Percentiles rank a stretch among this genome's conserved stretches.
Conservation (phyloP, 768 basidiomycete genomes). For the Filobasidium floriforme region DNA sequence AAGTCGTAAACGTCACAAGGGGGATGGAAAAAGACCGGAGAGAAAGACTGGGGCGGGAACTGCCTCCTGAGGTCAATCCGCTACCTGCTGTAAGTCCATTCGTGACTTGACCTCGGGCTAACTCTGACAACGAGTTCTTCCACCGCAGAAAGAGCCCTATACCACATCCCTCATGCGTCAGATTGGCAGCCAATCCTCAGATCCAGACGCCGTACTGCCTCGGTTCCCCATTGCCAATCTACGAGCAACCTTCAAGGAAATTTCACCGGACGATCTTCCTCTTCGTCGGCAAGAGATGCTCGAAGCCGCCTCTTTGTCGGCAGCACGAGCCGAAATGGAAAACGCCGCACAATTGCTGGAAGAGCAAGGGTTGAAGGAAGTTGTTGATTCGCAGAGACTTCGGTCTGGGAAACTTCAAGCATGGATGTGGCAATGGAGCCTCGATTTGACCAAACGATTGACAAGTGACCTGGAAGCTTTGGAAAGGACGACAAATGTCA, state of each 20-base stretch:
- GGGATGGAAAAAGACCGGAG: slow-evolving; percentile 28
- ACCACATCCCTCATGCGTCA: slow-evolving; percentile 9
- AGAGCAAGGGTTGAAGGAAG: slow-evolving; percentile 18
- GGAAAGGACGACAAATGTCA: slow-evolving; percentile 10
- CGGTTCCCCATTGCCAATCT: slow-evolving; percentile 40
- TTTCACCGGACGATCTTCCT: slow-evolving; percentile 46
- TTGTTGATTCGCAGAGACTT: slow-evolving; percentile 24
- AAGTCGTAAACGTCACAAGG: slow-evolving; percentile 24
- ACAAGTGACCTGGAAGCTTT: slow-evolving; percentile 27
- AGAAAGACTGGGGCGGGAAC: slow-evolving; percentile 22
- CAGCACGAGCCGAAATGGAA: slow-evolving; percentile 36
- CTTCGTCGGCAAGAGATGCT: slow-evolving; percentile 34
- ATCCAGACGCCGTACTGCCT: slow-evolving; percentile 12
- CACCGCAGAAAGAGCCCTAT: slow-evolving; percentile 18
- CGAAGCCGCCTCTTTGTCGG: slow-evolving; percentile 35
- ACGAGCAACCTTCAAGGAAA: slow-evolving; percentile 51
- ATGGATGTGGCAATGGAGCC: slow-evolving; percentile 40
- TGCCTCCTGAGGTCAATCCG: slow-evolving; percentile 34
- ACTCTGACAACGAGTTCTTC: background rate
- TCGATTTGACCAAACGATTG: slow-evolving; percentile 25
- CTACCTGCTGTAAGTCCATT: slow-evolving; percentile 22
- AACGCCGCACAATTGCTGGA: slow-evolving; percentile 28
- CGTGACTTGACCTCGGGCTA: slow-evolving; percentile 16
- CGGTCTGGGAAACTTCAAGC: slow-evolving; percentile 32
- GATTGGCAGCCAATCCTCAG: background rate